phyloP scores from a whole-genome alignment of 2,329 filamentous ascomycete genomes.

The Plectosphaerella sp. region DNA sequence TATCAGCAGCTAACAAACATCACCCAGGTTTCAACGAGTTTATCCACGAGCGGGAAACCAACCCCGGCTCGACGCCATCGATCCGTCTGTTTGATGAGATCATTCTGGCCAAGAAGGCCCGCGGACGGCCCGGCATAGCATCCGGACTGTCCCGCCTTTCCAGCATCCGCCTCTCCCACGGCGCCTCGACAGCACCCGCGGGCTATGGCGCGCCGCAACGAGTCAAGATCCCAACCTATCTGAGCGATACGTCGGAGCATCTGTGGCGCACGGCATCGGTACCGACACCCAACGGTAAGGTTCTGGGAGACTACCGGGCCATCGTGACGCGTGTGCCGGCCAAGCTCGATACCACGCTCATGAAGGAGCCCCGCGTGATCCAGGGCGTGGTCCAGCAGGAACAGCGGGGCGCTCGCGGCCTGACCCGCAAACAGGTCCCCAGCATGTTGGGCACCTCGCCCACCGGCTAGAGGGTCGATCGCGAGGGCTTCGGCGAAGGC shows the following conservation, averaged over 20 bases:
- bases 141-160: conserved; percentile 59
- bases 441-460: conserved; percentile 41
- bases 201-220: conserved; percentile 29
- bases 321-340: conserved; percentile 67
- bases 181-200: conserved; percentile 36
- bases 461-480: conserved; percentile 2
- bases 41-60: conserved; percentile 73
- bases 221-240: conserved; percentile 50
- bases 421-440: conserved; percentile 53
- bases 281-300: conserved; percentile 56
- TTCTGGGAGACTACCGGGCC: conserved; percentile 57
- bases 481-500: neutral
- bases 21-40: conserved; percentile 66
- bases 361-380: conserved; percentile 88
- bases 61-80: conserved; percentile 53
- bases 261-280: conserved; percentile 69
- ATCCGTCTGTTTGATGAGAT: conserved; percentile 82
- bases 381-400: conserved; percentile 74
- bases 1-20: conserved; percentile 14
- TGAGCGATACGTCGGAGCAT: conserved; percentile 71
- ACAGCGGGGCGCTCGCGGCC: conserved; percentile 41
- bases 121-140: conserved; percentile 62
- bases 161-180: conserved; percentile 53
- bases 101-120: conserved; percentile 70
- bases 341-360: conserved; percentile 77